Evolutionary conservation across 2,329 filamentous ascomycete species (phyloP), one percentile per base, ranked within the genome.

Genomic region (Neurospora sp.): DNA sequence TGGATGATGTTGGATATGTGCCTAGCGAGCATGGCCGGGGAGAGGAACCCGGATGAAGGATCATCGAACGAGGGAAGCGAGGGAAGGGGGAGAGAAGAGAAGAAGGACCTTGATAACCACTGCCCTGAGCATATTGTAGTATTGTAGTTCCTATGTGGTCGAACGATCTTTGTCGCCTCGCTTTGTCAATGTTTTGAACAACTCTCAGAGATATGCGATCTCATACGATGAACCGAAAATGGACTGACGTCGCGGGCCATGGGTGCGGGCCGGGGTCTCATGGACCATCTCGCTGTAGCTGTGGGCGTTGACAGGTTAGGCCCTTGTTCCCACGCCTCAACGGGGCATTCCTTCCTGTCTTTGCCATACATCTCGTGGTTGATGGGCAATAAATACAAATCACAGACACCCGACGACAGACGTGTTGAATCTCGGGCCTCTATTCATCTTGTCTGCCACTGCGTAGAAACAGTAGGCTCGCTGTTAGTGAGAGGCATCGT

Each of bases 11-110:
- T 46, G 41, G 41, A 46, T 46, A n/a, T 41, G 69, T 69, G 40
- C 68, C 70, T 68, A 37, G 41, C 39, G 66, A 33, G 43, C 70
- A 69, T 69, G 67, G 69, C 65, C 70, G n/a, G 41, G n/a, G n/a
- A 46, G 41, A n/a, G 41, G 41, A 46, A 11, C 41, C 41, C 41
- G 40, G 40, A 41, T 41, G 8, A 46, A 46, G n/a, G 41, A 46
- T 46, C 41, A 46, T 46, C 41, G 41, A 46, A 8, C 41, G 41
- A 46, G 38, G 33, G 38, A 39, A 39, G 38, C 38, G 38, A 39
- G n/a, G 41, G 41, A 46, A 46, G 41, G 41, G 41, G 41, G n/a
- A 46, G n/a, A 11, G 41, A 19, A 46, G 17, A 46, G 41, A 43
- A 15, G n/a, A 46, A 46, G 41, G n/a, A 46, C n/a, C 41, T 17